phyloP scores from a whole-genome alignment of 1,284 basidiomycete species.

The Sparassis latifolia region DNA sequence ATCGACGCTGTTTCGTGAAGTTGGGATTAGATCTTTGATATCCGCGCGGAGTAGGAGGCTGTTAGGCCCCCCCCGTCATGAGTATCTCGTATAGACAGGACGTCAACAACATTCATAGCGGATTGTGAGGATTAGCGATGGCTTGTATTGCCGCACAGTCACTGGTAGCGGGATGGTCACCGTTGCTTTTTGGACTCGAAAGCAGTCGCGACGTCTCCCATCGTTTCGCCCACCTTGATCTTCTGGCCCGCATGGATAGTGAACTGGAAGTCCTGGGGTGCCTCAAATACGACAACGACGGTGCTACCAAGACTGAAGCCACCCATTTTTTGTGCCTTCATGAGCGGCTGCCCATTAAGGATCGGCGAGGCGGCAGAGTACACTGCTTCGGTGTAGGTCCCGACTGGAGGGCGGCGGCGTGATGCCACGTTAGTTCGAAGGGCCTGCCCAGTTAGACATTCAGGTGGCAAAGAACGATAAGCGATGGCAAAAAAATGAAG shows the following conservation, averaged over 20 bases:
- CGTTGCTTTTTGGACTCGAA: too few species aligned
- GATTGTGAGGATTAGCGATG: too few species aligned
- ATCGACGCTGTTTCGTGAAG: too few species aligned
- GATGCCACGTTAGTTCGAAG: slow-evolving; percentile 75
- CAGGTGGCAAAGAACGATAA: neutral
- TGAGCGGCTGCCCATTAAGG: slow-evolving; percentile 85
- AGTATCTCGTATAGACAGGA: too few species aligned
- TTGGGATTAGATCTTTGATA: too few species aligned
- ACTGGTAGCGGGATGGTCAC: too few species aligned
- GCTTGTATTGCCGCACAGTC: too few species aligned
- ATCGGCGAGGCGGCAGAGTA: slow-evolving; percentile 79
- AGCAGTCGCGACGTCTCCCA: neutral
- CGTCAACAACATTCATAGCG: too few species aligned
- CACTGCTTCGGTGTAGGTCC: slow-evolving; percentile 89
- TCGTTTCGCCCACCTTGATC: neutral
- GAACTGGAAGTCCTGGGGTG: slow-evolving; percentile 82
- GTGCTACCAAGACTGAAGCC: slow-evolving; percentile 95
- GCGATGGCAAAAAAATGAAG: neutral
- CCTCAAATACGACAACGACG: slow-evolving; percentile 96
- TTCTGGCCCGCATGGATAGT: slow-evolving; percentile 37
- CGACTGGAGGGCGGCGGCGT: slow-evolving; percentile 70
- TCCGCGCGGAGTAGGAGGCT: too few species aligned
- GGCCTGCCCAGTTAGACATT: slow-evolving; percentile 33
- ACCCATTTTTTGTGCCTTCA: slow-evolving; percentile 92
- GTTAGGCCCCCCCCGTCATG: too few species aligned